Conservation (phyloP, 2,329 filamentous ascomycete genomes). For the Penicillium sp. region DNA sequence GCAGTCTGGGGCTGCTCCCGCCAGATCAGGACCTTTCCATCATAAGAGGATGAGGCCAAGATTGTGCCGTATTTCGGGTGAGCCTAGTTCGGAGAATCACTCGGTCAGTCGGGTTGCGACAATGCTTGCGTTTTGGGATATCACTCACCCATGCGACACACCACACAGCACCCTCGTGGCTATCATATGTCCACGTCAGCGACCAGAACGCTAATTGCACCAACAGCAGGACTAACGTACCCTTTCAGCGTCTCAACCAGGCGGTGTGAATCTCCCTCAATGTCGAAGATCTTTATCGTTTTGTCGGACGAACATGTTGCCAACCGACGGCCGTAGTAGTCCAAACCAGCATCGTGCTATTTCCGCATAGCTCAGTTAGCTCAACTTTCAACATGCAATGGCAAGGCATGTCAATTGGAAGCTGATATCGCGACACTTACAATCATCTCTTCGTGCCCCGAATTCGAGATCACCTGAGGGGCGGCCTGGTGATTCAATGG, state of each 20-base stretch:
- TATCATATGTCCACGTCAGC: constrained; percentile 38
- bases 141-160: constrained; percentile 77
- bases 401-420: constrained; percentile 9
- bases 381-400: background rate
- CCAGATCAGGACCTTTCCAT: constrained; percentile 98
- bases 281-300: constrained; percentile 98
- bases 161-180: constrained; percentile 97
- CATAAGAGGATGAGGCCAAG: constrained; percentile 89
- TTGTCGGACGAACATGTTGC: constrained; percentile 97
- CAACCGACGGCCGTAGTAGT: constrained; percentile 95
- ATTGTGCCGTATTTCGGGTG: constrained; percentile 99
- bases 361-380: constrained; percentile 8
- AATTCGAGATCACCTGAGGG: constrained; percentile 72
- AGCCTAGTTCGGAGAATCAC: constrained; percentile 48
- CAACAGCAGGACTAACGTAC: constrained; percentile 48
- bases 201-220: background rate
- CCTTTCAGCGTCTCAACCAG: constrained; percentile 91
- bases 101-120: constrained; percentile 11
- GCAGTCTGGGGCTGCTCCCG: constrained; percentile 64
- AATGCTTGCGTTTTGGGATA: background rate
- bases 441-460: constrained; percentile 98
- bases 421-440: constrained; percentile 57
- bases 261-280: constrained; percentile 87
- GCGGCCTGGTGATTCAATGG: constrained; percentile 49
- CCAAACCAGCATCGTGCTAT: constrained; percentile 93